A percentile compares a stretch with the other conserved stretches of the same genome.
Conservation (phyloP, 441 rosid genomes). For the Viola pubescens region DNA sequence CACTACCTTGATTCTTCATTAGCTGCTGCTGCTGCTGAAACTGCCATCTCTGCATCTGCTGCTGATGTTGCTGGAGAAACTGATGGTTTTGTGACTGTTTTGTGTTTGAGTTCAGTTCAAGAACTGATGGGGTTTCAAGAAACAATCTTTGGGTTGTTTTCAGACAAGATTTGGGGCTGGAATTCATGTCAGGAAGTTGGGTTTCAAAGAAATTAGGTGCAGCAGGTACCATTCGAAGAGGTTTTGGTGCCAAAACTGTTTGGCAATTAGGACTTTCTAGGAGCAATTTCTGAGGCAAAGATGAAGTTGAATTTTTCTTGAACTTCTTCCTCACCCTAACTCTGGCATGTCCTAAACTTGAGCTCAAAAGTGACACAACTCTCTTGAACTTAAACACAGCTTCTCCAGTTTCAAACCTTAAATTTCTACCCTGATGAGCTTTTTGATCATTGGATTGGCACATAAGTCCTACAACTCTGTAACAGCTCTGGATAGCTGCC, state of each 20-base stretch:
- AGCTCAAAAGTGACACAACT: conserved; percentile 55
- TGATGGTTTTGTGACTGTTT: conserved; percentile 33
- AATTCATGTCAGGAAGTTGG: conserved; percentile 25
- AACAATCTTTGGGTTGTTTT: conserved; percentile 24
- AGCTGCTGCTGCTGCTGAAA: conserved; percentile 50
- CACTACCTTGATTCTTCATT: conserved; percentile 46
- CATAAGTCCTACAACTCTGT: conserved; percentile 44
- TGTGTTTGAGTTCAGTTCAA: conserved; percentile 40
- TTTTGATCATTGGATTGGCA: conserved; percentile 46
- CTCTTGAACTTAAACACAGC: conserved; percentile 66
- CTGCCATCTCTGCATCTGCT: conserved; percentile 36
- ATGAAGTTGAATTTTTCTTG: conserved; percentile 36
- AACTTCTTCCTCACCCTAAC: conserved; percentile 54
- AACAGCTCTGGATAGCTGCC: conserved; percentile 64
- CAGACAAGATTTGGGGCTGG: conserved; percentile 24
- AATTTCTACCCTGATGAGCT: conserved; percentile 26
- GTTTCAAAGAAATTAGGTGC: conserved; percentile 26
- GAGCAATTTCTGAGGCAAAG: conserved; percentile 45
- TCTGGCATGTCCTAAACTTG: conserved; percentile 69
- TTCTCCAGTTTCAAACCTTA: conserved; percentile 58
- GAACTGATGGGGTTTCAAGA: conserved; percentile 35
- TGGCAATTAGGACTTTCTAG: conserved; percentile 42
- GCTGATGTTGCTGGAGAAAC: conserved; percentile 30
- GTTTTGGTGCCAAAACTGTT: conserved; percentile 52
- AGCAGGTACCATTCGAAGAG: conserved; percentile 44